Evolutionary conservation across 208 protist genomes (phyloP), one percentile per base, ranked within the genome.

Genomic region (Acanthamoeba castellanii): DNA sequence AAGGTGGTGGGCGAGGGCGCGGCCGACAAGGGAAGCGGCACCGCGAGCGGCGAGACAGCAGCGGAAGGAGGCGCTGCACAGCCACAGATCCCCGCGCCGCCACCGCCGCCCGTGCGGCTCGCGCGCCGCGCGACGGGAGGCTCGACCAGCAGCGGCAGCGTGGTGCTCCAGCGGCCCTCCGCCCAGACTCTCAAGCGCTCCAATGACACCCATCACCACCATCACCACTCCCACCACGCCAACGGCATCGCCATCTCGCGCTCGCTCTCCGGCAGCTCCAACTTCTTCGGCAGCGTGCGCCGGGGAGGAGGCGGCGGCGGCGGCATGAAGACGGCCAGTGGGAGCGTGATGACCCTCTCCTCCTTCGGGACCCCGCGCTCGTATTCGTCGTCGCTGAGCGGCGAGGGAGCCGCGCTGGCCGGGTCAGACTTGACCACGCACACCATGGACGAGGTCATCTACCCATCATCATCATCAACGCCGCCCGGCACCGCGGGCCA

Each of bases 161-260:
- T 84, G 14, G 76, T 84, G 76, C 76, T 84, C 13, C 76, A 84
- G 76, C 42, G 76, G 47, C 47, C 76, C 27, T 74, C 68, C n/a
- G n/a, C 68, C 2, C 34, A 84, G 8, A 47, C 42, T 14, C 76
- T 84, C 5, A 47, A 22, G 20, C 6, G 27, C 8, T 47, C 42
- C 20, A 6, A 9, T 2, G 68, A 8, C 9, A 6, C 11, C 4
- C 68, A 76, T 42, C n/a, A 37, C 68, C 18, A 76, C 16, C 64
- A 70, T 18, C 64, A 70, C 64, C 47, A 52, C 11, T 11, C 4
- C 47, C 47, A 52, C 47, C 47, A 52, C 47, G 11, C 47, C 59
- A 64, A 27, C 22, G 27, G 68, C 68, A 47, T 76, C 32, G 68
- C 68, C 68, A 76, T 76, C 68, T 32, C 76, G 20, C 76, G 76